A percentile compares a stretch with the other conserved stretches of the same genome.
Evolutionary conservation across 2,329 filamentous ascomycete genomes (phyloP).

Genomic region (Fusarium mexicanum): DNA sequence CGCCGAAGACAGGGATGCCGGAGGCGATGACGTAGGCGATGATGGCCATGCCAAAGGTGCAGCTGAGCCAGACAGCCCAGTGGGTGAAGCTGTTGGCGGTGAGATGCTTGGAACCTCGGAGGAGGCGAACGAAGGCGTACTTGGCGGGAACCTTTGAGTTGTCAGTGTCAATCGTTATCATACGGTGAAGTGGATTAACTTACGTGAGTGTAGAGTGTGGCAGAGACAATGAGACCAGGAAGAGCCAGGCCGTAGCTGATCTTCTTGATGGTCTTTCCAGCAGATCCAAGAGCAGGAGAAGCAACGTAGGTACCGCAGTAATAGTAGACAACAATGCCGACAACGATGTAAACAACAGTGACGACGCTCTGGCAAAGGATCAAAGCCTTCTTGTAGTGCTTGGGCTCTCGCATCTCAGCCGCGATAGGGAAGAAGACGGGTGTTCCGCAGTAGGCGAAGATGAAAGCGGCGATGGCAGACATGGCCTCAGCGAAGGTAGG

Average conservation of each 20-base stretch:
- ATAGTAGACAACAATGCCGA: constrained; percentile 55
- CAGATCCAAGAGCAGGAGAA: constrained; percentile 59
- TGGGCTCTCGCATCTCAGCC: constrained; percentile 48
- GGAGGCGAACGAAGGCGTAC: constrained; percentile 29
- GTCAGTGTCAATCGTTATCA: rapidly evolving
- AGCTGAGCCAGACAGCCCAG: constrained; percentile 47
- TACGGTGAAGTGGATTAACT: not conserved
- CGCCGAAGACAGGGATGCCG: constrained; percentile 41
- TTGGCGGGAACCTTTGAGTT: constrained; percentile 18
- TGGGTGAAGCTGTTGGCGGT: constrained; percentile 42
- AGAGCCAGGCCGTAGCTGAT: constrained; percentile 53
- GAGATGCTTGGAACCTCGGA: constrained; percentile 48
- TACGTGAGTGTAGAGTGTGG: constrained; percentile 43
- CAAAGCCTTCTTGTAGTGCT: constrained; percentile 42
- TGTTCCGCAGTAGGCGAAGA: constrained; percentile 52
- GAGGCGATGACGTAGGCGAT: constrained; percentile 44
- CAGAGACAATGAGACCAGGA: constrained; percentile 44
- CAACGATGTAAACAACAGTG: constrained; percentile 46
- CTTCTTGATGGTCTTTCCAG: constrained; percentile 54
- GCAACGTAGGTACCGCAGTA: constrained; percentile 59
- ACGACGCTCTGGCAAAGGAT: constrained; percentile 44
- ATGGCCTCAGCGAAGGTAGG: constrained; percentile 48
- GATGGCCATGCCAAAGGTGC: constrained; percentile 40
- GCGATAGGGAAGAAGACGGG: constrained; percentile 49
- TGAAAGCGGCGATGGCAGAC: constrained; percentile 46